phyloP scores from a whole-genome alignment of 345 rosid genomes.

The Lenwebbia sp. region DNA sequence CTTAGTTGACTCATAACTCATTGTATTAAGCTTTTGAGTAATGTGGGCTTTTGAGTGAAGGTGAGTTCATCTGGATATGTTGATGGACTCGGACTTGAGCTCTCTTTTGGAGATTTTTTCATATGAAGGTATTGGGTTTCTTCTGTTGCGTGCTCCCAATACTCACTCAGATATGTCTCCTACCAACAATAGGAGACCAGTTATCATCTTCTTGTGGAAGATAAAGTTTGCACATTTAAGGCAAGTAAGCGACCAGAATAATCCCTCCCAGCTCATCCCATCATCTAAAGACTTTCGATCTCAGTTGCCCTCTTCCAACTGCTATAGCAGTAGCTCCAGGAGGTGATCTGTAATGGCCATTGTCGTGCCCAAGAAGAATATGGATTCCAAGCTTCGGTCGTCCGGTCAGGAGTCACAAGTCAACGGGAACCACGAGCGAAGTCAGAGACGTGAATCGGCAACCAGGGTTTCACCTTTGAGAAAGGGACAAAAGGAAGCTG shows the following conservation, averaged over 20 bases:
- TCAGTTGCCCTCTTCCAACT: neutral
- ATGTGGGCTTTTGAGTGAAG: too few relatives aligned
- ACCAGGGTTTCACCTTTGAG: neutral
- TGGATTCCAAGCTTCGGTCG: neutral
- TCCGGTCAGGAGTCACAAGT: neutral
- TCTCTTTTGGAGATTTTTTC: too few relatives aligned
- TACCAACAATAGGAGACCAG: neutral
- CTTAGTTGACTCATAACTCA: too few relatives aligned
- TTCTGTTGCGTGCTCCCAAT: too few relatives aligned
- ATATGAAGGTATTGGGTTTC: too few relatives aligned
- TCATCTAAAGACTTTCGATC: neutral
- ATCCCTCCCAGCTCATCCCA: neutral
- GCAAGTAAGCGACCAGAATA: neutral
- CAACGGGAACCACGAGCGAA: neutral
- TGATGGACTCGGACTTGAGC: too few relatives aligned
- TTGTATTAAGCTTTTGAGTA: too few relatives aligned
- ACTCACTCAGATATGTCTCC: too few relatives aligned
- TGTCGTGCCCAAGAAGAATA: neutral
- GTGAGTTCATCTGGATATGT: too few relatives aligned
- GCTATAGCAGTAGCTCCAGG: neutral
- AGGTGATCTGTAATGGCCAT: neutral
- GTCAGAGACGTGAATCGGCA: neutral
- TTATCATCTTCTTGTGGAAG: neutral
- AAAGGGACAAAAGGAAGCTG: neutral
- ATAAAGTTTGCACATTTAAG: neutral